Evolutionary conservation across 2,329 filamentous ascomycete genomes (phyloP).

Genomic region (Ascochyta rabiei): DNA sequence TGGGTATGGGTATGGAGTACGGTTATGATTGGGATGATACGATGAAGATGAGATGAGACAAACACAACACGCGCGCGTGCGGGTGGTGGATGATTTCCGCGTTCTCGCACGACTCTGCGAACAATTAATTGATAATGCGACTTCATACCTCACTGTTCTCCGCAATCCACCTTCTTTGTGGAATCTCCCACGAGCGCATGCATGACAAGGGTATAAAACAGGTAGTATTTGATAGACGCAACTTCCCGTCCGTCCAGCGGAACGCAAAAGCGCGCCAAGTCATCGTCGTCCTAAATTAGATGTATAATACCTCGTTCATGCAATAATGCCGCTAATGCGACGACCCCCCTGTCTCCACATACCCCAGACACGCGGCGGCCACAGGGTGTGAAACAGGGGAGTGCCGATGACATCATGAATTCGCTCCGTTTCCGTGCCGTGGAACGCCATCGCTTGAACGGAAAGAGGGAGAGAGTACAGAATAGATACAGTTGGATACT

Average conservation of each 20-base stretch:
- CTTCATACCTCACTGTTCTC: not conserved
- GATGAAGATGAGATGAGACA: not conserved
- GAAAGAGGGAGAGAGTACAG: too few species aligned
- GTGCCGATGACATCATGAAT: constrained; percentile 5
- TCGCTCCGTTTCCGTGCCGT: not conserved
- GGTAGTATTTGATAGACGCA: not conserved
- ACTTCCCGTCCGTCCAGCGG: constrained; percentile 4
- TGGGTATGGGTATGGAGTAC: not conserved
- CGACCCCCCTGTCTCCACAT: not conserved
- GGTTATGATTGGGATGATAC: not conserved
- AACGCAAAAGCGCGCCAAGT: too few species aligned
- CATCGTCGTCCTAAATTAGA: too few species aligned
- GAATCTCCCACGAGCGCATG: too few species aligned
- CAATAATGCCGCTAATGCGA: not conserved
- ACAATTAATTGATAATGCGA: constrained; percentile 6
- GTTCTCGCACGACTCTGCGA: not conserved
- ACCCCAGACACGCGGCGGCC: not conserved
- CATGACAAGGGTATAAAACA: not conserved
- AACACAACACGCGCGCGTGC: too few species aligned
- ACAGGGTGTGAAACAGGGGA: constrained; percentile 2
- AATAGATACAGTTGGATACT: not conserved
- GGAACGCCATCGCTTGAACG: constrained; percentile 7
- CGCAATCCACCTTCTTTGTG: too few species aligned
- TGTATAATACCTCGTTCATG: too few species aligned
- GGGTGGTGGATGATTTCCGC: not conserved